Conservation (phyloP, 306 rosid species). For the Oxytropis ochrocephala region DNA sequence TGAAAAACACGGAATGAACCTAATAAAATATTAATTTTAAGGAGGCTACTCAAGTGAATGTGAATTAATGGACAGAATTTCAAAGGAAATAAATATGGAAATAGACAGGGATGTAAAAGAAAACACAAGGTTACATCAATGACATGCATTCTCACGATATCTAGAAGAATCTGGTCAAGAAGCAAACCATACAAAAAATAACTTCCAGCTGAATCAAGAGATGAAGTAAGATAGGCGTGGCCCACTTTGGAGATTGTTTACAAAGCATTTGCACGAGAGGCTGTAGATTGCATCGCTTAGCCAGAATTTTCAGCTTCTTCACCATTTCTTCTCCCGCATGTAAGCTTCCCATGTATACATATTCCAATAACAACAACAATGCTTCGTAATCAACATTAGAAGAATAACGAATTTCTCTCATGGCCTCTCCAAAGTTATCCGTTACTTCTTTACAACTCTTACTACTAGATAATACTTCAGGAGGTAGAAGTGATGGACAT, state of each 20-base stretch:
- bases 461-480: slow-evolving; percentile 12
- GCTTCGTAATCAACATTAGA: slow-evolving; percentile 60
- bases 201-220: slow-evolving; percentile 59
- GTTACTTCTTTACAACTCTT: slow-evolving; percentile 16
- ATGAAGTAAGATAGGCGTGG: slow-evolving; percentile 43
- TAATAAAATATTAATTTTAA: not conserved
- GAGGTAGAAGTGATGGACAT: slow-evolving; percentile 73
- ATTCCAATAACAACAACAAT: slow-evolving; percentile 61
- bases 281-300: slow-evolving; percentile 60
- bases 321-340: slow-evolving; percentile 50
- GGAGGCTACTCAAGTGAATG: not conserved
- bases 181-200: slow-evolving; percentile 61
- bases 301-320: slow-evolving; percentile 58
- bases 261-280: slow-evolving; percentile 58
- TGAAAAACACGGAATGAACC: not conserved
- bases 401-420: slow-evolving; percentile 54
- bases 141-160: slow-evolving; percentile 14
- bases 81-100: not conserved
- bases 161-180: slow-evolving; percentile 17
- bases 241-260: slow-evolving; percentile 68
- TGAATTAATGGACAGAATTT: not conserved
- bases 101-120: not conserved
- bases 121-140: slow-evolving; percentile 5
- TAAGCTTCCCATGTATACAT: slow-evolving; percentile 56
- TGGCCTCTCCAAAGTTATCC: slow-evolving; percentile 15